Evolutionary conservation across 1,284 basidiomycete species (phyloP).

Genomic region (Leccinum fallax): DNA sequence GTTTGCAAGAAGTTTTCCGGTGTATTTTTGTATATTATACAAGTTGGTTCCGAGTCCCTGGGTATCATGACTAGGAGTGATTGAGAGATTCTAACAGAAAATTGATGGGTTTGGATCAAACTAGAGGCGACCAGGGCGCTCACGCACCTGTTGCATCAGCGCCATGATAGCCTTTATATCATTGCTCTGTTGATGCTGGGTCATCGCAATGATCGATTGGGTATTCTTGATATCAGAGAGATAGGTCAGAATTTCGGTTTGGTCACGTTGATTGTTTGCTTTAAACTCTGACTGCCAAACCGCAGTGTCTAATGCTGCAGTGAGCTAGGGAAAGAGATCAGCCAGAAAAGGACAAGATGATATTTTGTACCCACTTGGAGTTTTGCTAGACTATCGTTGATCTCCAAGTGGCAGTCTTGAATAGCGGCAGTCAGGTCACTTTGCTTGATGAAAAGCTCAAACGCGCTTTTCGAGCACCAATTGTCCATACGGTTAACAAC

Average conservation of each 20-base stretch:
- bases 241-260: conserved; percentile 42
- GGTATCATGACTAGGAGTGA: conserved; percentile 38
- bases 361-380: conserved; percentile 41
- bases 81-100: conserved; percentile 30
- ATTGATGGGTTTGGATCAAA: background rate
- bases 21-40: conserved; percentile 47
- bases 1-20: conserved; percentile 48
- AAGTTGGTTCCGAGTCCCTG: conserved; percentile 49
- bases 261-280: conserved; percentile 42
- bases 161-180: conserved; percentile 43
- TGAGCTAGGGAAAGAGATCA: conserved; percentile 38
- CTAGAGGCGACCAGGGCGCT: background rate
- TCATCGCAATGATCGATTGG: conserved; percentile 39
- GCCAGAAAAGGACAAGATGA: conserved; percentile 1
- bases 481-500: conserved; percentile 42
- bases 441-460: conserved; percentile 49
- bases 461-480: conserved; percentile 41
- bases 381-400: conserved; percentile 44
- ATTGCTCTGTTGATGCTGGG: conserved; percentile 34
- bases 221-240: conserved; percentile 46
- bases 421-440: conserved; percentile 46
- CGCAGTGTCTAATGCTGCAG: conserved; percentile 46
- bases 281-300: conserved; percentile 49
- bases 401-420: conserved; percentile 41
- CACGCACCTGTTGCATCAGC: conserved; percentile 47